Percentiles rank a stretch among this genome's conserved stretches.
These are phyloP conservation scores for Bondarzewia mesenterica DNA, from an alignment of 1,284 basidiomycete genomes.

Conservation along the genomic window DNA sequence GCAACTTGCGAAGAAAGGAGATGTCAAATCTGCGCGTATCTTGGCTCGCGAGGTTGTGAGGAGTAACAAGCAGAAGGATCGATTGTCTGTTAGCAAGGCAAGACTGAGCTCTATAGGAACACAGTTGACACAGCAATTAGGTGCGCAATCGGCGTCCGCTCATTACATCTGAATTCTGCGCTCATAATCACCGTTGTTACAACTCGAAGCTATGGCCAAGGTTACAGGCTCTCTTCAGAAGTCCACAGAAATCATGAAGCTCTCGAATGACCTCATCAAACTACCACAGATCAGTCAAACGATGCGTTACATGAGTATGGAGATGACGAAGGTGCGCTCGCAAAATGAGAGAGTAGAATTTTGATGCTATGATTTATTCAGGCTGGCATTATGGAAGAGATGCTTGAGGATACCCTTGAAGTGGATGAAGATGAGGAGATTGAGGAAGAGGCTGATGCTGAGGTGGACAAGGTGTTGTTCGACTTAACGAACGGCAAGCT, in stretches of 20 bases:
- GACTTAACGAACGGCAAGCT: slow-evolving; percentile 96
- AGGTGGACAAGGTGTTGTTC: slow-evolving; percentile 95
- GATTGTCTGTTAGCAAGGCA: slow-evolving; percentile 89
- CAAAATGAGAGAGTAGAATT: background rate
- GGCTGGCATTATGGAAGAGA: slow-evolving; percentile 92
- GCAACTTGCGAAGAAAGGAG: slow-evolving; percentile 86
- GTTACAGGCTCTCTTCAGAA: slow-evolving; percentile 96
- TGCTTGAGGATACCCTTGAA: slow-evolving; percentile 83
- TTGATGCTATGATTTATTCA: slow-evolving; percentile 22
- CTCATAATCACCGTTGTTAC: background rate
- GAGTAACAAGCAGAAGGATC: slow-evolving; percentile 90
- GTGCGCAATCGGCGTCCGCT: slow-evolving; percentile 50
- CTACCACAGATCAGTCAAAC: slow-evolving; percentile 87
- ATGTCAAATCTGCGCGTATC: slow-evolving; percentile 87
- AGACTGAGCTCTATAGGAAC: slow-evolving; percentile 85
- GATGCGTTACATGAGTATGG: slow-evolving; percentile 98
- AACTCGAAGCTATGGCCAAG: slow-evolving; percentile 94
- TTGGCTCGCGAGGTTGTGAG: slow-evolving; percentile 93
- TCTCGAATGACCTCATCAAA: slow-evolving; percentile 87
- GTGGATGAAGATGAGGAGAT: slow-evolving; percentile 91
- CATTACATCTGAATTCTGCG: background rate
- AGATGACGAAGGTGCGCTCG: slow-evolving; percentile 89
- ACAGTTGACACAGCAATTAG: slow-evolving; percentile 90
- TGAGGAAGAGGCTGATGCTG: slow-evolving; percentile 94
- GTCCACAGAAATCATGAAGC: slow-evolving; percentile 98